Evolutionary conservation across 2,329 filamentous ascomycete species (phyloP), one percentile per base, ranked within the genome.

Genomic region (Graphiopsis chlorocephala): DNA sequence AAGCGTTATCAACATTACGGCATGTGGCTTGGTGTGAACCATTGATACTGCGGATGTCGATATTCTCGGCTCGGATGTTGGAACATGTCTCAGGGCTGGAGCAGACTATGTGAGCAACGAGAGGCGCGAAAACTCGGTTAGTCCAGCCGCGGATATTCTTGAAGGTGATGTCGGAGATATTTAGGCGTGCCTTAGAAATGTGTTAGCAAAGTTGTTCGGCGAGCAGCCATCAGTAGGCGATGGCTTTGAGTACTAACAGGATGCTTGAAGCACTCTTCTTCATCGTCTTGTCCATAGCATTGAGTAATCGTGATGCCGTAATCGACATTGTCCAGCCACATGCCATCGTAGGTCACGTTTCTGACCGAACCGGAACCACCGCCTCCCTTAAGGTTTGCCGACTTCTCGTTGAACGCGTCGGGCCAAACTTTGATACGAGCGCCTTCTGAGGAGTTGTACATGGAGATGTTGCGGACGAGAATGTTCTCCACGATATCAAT

Each of bases 401-500:
- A 85, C 3, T 89, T 76, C 0, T 82, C 82, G 1, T 84, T 82
- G 4, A 81, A 70, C 20, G 82, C 71, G 38, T 86, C 86, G 0
- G 88, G 88, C 89, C 88, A 91, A 64, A 90, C 88, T 76, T 91
- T 91, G 78, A 92, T 90, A 65, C 89, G 85, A 0, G 88, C 89
- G 31, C 86, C 88, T 68, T 90, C 86, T 60, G 84, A 79, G 2
- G 72, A 73, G 64, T 80, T 78, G 70, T 76, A 73, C 76, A 77
- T 74, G 63, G 65, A 71, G 66, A 77, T 68, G 66, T 78, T 76
- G 68, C 75, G 72, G 50, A 77, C 83, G 69, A 87, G 85, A n/a
- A 91, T 73, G 69, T 91, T 86, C 75, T 90, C 82, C 1, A 91
- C 87, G 53, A 90, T 87, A 67, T 91, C 89, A 17, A 84, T 83